Percentiles rank a stretch among this genome's conserved stretches.
phyloP scores from a whole-genome alignment of 805 yeast species.

The Wickerhamiella siamensis region DNA sequence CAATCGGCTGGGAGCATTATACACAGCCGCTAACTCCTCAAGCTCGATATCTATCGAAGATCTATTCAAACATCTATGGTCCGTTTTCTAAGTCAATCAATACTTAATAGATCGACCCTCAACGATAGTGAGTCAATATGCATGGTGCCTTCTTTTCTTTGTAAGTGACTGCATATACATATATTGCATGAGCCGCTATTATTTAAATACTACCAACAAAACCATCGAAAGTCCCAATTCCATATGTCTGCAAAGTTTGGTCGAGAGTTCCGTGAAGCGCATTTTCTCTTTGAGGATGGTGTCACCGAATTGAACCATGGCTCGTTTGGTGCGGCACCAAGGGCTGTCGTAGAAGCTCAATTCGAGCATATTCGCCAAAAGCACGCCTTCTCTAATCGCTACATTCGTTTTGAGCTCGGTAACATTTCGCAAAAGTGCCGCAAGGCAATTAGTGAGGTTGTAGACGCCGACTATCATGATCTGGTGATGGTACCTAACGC shows the following conservation, averaged over 20 bases:
- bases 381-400: conserved; percentile 35
- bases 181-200: too few species aligned
- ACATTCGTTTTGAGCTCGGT: conserved; percentile 22
- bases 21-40: too few species aligned
- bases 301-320: conserved; percentile 47
- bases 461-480: conserved; percentile 34
- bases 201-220: too few species aligned
- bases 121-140: too few species aligned
- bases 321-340: conserved; percentile 45
- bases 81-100: too few species aligned
- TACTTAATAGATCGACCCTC: too few species aligned
- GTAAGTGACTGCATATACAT: too few species aligned
- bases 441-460: conserved; percentile 28
- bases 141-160: too few species aligned
- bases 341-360: conserved; percentile 31
- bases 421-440: conserved; percentile 18
- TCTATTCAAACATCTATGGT: too few species aligned
- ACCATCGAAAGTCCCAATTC: too few species aligned
- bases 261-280: conserved; percentile 31
- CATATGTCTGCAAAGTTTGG: conserved; percentile 30
- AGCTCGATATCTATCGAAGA: too few species aligned
- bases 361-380: conserved; percentile 22
- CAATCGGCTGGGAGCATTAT: too few species aligned
- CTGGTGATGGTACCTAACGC: conserved; percentile 47
- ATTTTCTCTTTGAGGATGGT: conserved; percentile 33